Evolutionary conservation across 352 stramenopile genomes (phyloP).

Genomic region (Peronospora belbahrii): DNA sequence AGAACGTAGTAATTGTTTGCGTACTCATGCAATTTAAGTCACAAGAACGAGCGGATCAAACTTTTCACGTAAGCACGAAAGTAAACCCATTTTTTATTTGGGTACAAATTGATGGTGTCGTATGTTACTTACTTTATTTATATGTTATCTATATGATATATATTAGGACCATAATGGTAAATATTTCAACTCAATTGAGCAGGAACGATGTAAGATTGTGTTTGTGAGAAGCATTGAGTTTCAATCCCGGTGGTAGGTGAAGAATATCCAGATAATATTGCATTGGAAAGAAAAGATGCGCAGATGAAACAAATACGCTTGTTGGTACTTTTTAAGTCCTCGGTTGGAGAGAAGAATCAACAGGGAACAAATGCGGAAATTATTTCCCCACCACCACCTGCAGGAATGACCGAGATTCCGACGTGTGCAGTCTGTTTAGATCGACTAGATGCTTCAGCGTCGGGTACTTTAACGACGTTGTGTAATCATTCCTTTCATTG

Average conservation of each 20-base stretch:
- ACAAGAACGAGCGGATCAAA: slow-evolving; percentile 77
- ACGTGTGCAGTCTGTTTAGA: slow-evolving; percentile 91
- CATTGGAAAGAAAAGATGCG: slow-evolving; percentile 19
- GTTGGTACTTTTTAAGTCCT: slow-evolving; percentile 5
- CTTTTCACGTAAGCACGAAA: slow-evolving; percentile 68
- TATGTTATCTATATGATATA: too few species aligned
- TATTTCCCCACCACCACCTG: slow-evolving; percentile 55
- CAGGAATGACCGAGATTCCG: slow-evolving; percentile 82
- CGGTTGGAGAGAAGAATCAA: slow-evolving; percentile 21
- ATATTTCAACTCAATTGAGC: slow-evolving; percentile 90
- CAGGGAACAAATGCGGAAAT: slow-evolving; percentile 26
- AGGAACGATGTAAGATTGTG: slow-evolving; percentile 84
- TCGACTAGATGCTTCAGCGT: slow-evolving; percentile 74
- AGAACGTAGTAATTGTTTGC: slow-evolving; percentile 79
- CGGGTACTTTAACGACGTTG: slow-evolving; percentile 92
- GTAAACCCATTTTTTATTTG: too few species aligned
- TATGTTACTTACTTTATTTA: slow-evolving; percentile 1
- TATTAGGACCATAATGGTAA: slow-evolving; percentile 78
- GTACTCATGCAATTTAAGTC: slow-evolving; percentile 72
- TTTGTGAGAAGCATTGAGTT: slow-evolving; percentile 88
- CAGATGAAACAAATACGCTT: slow-evolving; percentile 5
- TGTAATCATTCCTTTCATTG: slow-evolving; percentile 98
- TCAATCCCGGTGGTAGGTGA: slow-evolving; percentile 35
- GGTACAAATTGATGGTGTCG: too few species aligned
- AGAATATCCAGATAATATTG: slow-evolving; percentile 12